Conservation (phyloP, 1,284 basidiomycete genomes). For the Tausonia pullulans region DNA sequence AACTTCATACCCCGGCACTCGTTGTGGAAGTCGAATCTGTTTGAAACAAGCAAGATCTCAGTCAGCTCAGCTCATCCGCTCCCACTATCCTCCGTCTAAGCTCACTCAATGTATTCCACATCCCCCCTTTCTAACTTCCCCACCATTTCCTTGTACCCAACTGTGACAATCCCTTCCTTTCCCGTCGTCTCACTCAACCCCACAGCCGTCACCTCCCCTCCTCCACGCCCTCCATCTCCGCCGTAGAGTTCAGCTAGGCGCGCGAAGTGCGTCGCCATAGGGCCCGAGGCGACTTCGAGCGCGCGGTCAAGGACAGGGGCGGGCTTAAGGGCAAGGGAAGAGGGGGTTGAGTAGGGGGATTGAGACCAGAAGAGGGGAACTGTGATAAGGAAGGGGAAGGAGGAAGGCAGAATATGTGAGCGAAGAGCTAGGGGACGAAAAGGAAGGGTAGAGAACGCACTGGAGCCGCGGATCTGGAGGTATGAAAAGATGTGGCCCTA, state of each 20-base stretch:
- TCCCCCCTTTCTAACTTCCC: conserved; percentile 48
- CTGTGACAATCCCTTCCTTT: conserved; percentile 70
- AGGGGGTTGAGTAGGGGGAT: conserved; percentile 42
- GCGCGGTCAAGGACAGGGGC: conserved; percentile 72
- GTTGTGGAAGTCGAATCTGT: conserved; percentile 73
- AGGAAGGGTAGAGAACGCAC: conserved; percentile 37
- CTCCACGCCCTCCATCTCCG: conserved; percentile 30
- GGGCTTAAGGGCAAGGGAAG: conserved; percentile 58
- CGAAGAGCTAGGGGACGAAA: conserved; percentile 8
- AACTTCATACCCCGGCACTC: conserved; percentile 68
- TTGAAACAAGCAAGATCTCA: conserved; percentile 18
- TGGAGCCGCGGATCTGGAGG: conserved; percentile 79
- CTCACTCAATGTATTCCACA: conserved; percentile 33
- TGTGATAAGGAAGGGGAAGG: conserved; percentile 26
- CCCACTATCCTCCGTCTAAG: background rate
- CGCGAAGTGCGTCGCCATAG: conserved; percentile 63
- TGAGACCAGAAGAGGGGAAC: conserved; percentile 86
- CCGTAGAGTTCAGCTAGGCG: conserved; percentile 61
- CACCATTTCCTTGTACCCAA: conserved; percentile 62
- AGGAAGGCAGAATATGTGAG: background rate
- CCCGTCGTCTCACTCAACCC: conserved; percentile 86
- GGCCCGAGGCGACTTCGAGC: conserved; percentile 56
- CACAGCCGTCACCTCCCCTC: conserved; percentile 46
- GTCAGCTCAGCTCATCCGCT: background rate
- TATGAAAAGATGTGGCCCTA: conserved; percentile 56